Evolutionary conservation across 1,139 yeast genomes (phyloP).

Genomic region (Candida sanyaensis): DNA sequence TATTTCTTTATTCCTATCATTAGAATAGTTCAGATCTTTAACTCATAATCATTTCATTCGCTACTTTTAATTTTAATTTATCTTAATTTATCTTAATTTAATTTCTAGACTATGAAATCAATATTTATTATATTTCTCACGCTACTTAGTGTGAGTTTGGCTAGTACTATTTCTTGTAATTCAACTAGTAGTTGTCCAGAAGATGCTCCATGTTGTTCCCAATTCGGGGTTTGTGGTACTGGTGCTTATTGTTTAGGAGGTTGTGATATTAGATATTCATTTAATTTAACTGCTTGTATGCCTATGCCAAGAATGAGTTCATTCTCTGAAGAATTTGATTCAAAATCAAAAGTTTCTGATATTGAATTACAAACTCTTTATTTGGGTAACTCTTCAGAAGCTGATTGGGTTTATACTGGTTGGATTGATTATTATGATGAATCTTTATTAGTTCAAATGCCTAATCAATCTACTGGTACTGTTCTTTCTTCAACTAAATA

Average conservation of each 20-base stretch:
- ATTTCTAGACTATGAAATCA: constrained; percentile 8
- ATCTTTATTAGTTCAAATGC: constrained; percentile 74
- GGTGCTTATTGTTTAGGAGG: constrained; percentile 83
- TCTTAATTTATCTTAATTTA: neutral
- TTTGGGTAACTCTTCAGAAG: constrained; percentile 68
- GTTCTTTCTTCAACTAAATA: constrained; percentile 78
- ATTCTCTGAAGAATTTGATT: constrained; percentile 38
- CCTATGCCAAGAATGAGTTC: constrained; percentile 53
- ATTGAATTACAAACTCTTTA: constrained; percentile 43
- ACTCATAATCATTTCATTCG: neutral
- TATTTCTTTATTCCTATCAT: no score
- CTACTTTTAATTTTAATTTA: neutral
- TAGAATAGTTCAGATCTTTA: neutral
- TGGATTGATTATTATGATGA: constrained; percentile 55
- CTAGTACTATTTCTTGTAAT: constrained; percentile 43
- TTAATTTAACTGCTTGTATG: constrained; percentile 63
- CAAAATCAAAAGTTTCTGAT: constrained; percentile 21
- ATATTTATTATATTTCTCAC: constrained; percentile 11
- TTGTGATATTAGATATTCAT: constrained; percentile 72
- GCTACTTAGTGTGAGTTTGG: constrained; percentile 12
- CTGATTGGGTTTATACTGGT: constrained; percentile 79
- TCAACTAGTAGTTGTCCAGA: constrained; percentile 62
- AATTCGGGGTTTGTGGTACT: constrained; percentile 81
- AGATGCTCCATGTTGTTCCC: constrained; percentile 77
- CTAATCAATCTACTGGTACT: constrained; percentile 73